phyloP scores from a whole-genome alignment of 192 early-diverging fungal genomes.

The Spinellus fusiger region DNA sequence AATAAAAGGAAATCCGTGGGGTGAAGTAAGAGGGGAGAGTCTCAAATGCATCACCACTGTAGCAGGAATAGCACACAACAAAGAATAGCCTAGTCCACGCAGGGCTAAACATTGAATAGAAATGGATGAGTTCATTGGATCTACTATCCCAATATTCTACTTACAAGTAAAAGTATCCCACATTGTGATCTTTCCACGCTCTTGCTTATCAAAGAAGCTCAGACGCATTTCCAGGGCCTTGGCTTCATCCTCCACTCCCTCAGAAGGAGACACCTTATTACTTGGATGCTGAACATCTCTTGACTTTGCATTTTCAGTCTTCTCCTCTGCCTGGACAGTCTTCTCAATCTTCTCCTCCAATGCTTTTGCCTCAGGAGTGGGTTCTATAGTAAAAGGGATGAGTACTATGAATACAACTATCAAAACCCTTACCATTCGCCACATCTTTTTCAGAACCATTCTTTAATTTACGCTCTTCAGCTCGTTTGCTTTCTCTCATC shows the following conservation, averaged over 20 bases:
- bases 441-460: conserved; percentile 9
- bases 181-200: conserved; percentile 21
- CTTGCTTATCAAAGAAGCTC: conserved; percentile 16
- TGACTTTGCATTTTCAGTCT: neutral
- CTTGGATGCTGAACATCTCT: neutral
- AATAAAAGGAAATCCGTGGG: conserved; percentile 24
- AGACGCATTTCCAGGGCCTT: conserved; percentile 3
- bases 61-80: conserved; percentile 15
- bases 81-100: conserved; percentile 25
- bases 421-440: neutral
- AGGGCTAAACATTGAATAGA: conserved; percentile 12
- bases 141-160: neutral
- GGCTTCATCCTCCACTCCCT: neutral
- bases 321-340: neutral
- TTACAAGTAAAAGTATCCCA: conserved; percentile 29
- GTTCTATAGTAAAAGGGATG: neutral
- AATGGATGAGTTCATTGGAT: neutral
- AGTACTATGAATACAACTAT: neutral
- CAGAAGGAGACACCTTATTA: neutral
- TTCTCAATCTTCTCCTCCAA: conserved; percentile 15
- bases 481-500: conserved; percentile 1
- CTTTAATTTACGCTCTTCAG: conserved; percentile 16
- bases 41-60: conserved; percentile 24
- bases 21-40: conserved; percentile 29
- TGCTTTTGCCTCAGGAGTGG: conserved; percentile 12